A percentile compares a stretch with the other conserved stretches of the same genome.
These are phyloP conservation scores for Globisporangium paddicum DNA, from an alignment of 352 stramenopile species.

Conservation along the genomic window DNA sequence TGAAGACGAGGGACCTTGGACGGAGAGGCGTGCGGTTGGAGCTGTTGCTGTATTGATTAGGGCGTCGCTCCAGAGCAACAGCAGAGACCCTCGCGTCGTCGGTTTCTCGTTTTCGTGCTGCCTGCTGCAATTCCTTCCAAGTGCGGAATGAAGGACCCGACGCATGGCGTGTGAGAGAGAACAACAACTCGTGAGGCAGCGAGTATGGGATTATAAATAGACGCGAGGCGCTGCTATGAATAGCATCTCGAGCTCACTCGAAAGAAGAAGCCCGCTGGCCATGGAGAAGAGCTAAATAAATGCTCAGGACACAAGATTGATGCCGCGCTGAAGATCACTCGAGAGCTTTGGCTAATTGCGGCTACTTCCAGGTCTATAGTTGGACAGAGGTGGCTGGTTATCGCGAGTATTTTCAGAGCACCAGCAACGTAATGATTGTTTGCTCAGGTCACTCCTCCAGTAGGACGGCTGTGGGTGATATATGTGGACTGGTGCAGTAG, in stretches of 20 bases:
- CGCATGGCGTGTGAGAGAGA: neutral
- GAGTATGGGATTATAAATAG: neutral
- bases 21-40: neutral
- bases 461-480: neutral
- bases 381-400: neutral
- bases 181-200: neutral
- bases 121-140: constrained; percentile 6
- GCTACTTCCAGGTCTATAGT: neutral
- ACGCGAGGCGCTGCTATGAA: neutral
- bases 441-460: neutral
- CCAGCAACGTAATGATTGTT: neutral
- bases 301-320: neutral
- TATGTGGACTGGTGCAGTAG: too few species aligned
- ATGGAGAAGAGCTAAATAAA: neutral
- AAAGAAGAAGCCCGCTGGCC: neutral
- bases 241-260: neutral
- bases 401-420: neutral
- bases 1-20: neutral
- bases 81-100: neutral
- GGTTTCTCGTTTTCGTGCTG: constrained; percentile 2
- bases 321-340: neutral
- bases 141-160: constrained; percentile 5
- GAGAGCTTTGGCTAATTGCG: neutral
- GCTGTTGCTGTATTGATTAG: neutral
- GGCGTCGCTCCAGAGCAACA: neutral